Percentiles rank a stretch among this genome's conserved stretches.
Conservation (phyloP, 176 grass and related monocot species). For the Juncus inflexus region DNA sequence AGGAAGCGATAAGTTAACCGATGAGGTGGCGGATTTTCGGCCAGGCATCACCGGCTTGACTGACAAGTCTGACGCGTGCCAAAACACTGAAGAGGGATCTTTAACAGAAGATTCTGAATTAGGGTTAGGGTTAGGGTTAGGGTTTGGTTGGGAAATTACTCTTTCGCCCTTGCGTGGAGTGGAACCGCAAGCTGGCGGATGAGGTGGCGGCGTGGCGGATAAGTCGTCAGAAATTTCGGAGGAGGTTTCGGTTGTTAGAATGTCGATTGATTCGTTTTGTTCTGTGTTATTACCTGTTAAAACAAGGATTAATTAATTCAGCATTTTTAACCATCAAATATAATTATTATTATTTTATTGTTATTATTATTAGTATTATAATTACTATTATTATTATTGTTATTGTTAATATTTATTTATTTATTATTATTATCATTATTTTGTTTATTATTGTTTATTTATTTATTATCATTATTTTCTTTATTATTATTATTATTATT, state of each 20-base stretch:
- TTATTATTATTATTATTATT: no score
- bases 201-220: slow-evolving; percentile 53
- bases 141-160: slow-evolving; percentile 33
- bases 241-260: slow-evolving; percentile 43
- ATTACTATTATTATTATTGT: no score
- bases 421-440: no score
- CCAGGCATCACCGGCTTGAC: slow-evolving; percentile 97
- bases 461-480: no score
- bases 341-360: no score
- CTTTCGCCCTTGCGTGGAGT: slow-evolving; percentile 40
- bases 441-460: no score
- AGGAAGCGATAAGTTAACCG: slow-evolving; percentile 37
- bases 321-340: no score
- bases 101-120: slow-evolving; percentile 51
- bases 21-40: slow-evolving; percentile 65
- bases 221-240: slow-evolving; percentile 32
- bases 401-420: no score
- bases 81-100: slow-evolving; percentile 64
- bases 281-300: slow-evolving; percentile 29
- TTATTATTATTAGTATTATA: no score
- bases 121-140: slow-evolving; percentile 65
- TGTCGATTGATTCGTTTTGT: slow-evolving; percentile 50
- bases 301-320: slow-evolving; percentile 1
- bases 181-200: slow-evolving; percentile 10
- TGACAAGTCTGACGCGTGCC: slow-evolving; percentile 85